These are phyloP conservation scores for Trichoderma sp. DNA, from an alignment of 2,329 filamentous ascomycete species.

Conservation along the genomic window DNA sequence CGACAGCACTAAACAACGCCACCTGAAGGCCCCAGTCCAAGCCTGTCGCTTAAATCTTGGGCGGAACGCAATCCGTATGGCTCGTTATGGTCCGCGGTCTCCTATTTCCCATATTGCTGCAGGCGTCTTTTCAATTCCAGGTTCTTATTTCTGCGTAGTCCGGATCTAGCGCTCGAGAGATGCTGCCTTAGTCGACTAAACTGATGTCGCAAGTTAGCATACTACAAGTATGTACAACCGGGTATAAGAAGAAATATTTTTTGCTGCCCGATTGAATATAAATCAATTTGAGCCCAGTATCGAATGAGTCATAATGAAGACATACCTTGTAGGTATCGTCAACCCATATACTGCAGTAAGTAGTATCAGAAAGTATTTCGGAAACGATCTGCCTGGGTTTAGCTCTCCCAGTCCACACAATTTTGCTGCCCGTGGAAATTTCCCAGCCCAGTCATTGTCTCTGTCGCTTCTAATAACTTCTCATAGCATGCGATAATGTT, in stretches of 20 bases:
- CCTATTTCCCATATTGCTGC: not conserved
- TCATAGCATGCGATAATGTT: not conserved
- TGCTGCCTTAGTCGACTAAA: not conserved
- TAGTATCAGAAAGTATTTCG: no score
- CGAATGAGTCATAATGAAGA: not conserved
- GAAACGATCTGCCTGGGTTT: not conserved
- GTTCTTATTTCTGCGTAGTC: not conserved
- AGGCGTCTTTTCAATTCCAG: not conserved
- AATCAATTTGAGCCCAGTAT: not conserved
- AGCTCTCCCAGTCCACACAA: not conserved
- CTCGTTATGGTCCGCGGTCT: not conserved
- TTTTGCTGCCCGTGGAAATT: not conserved
- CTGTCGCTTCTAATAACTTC: not conserved
- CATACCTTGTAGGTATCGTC: not conserved
- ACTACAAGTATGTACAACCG: not conserved
- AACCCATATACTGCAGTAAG: not conserved
- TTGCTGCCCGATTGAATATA: not conserved
- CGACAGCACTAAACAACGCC: constrained; percentile 22
- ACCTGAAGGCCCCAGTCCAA: constrained; percentile 10
- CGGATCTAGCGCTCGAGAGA: not conserved
- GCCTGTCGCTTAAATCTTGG: not conserved
- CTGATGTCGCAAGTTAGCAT: not conserved
- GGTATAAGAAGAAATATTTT: not conserved
- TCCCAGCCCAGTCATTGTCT: not conserved
- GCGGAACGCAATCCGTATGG: constrained; percentile 20